Conservation (phyloP, 805 yeast species). For the Candida ponderosae region DNA sequence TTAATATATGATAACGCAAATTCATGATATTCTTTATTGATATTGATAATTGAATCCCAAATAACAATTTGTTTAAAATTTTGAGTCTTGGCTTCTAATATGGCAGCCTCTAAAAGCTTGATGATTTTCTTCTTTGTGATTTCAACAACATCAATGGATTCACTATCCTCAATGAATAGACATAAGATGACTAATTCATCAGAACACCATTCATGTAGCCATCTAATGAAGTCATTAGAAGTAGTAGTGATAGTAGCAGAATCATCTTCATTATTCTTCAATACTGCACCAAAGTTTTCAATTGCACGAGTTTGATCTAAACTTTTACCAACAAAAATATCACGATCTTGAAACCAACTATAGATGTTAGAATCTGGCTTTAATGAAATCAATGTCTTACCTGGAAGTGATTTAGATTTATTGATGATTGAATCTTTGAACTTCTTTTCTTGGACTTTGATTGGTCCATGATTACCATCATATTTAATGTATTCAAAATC, state of each 20-base stretch:
- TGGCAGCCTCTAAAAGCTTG: constrained; percentile 23
- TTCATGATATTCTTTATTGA: constrained; percentile 12
- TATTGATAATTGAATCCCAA: constrained; percentile 30
- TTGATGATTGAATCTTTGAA: constrained; percentile 13
- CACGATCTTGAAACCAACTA: constrained; percentile 37
- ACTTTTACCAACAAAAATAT: constrained; percentile 25
- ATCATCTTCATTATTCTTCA: no score
- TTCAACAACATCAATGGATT: constrained; percentile 3
- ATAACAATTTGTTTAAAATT: constrained; percentile 21
- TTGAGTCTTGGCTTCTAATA: constrained; percentile 24
- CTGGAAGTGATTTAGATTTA: constrained; percentile 9
- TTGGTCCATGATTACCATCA: constrained; percentile 23
- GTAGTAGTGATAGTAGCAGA: constrained; percentile 14
- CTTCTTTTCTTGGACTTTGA: constrained; percentile 18
- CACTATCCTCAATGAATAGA: constrained; percentile 11
- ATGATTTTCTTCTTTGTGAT: constrained; percentile 15
- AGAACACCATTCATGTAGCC: constrained; percentile 37
- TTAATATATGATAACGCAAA: neutral
- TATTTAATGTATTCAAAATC: constrained; percentile 19
- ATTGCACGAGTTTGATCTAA: constrained; percentile 5
- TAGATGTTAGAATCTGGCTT: constrained; percentile 29
- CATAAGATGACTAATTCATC: constrained; percentile 21
- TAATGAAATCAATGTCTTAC: constrained; percentile 20
- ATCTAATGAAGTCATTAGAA: constrained; percentile 28
- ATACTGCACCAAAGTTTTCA: constrained; percentile 23